These are phyloP conservation scores for Pythium monospermum DNA, from an alignment of 352 stramenopile genomes.

Conservation along the genomic window DNA sequence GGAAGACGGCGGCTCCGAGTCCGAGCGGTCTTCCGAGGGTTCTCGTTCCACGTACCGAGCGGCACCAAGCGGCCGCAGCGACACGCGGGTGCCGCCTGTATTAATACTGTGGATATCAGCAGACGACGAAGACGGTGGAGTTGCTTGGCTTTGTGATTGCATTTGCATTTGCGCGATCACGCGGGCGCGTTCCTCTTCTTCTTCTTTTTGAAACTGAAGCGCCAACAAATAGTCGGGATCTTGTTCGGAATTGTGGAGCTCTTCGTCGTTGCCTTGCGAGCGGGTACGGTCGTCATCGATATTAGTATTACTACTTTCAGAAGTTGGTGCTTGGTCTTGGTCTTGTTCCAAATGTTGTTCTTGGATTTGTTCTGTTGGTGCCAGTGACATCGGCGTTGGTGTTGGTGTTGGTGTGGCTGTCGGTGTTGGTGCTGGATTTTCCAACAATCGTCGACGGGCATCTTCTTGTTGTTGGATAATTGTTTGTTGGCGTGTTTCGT, in stretches of 20 bases:
- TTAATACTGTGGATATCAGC: no score
- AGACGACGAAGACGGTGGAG: no score
- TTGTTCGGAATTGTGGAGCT: conserved; percentile 9
- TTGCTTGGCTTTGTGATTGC: neutral
- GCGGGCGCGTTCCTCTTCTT: conserved; percentile 37
- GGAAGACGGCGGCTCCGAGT: conserved; percentile 10
- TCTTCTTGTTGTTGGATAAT: conserved; percentile 60
- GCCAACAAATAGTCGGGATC: conserved; percentile 74
- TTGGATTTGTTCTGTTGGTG: no score
- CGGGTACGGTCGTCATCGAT: conserved; percentile 16
- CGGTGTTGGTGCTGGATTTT: conserved; percentile 1
- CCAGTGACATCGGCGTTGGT: neutral
- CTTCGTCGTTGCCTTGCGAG: conserved; percentile 8
- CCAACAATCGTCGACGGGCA: conserved; percentile 21
- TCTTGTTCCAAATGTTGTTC: neutral
- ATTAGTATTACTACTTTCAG: conserved; percentile 7
- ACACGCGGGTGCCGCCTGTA: neutral
- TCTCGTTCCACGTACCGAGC: conserved; percentile 1
- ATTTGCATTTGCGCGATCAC: neutral
- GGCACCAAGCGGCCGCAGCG: neutral
- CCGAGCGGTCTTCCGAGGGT: conserved; percentile 13
- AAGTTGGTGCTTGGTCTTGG: conserved; percentile 7
- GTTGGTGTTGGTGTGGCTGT: neutral
- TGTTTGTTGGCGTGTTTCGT: conserved; percentile 61
- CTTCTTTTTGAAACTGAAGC: conserved; percentile 70